phyloP scores from a whole-genome alignment of 192 early-diverging fungal species.

The Coemansia sp. region DNA sequence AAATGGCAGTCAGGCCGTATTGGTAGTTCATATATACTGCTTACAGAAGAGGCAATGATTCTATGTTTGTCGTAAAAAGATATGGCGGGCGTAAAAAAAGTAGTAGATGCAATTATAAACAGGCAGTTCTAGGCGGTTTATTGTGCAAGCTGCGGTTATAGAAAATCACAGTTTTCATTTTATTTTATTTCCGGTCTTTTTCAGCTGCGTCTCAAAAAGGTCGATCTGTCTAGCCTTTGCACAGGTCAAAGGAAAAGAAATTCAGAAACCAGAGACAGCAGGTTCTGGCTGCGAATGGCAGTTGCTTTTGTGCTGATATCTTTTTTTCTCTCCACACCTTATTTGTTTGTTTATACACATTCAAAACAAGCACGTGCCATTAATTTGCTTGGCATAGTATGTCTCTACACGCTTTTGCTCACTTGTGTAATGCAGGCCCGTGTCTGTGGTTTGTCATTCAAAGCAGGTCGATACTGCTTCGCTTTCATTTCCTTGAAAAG shows the following conservation, averaged over 20 bases:
- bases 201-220: background rate
- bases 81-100: background rate
- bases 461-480: no score
- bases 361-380: no score
- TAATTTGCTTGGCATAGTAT: no score
- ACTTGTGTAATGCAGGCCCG: background rate
- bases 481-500: background rate
- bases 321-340: background rate
- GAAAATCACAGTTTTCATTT: conserved; percentile 3
- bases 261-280: no score
- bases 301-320: background rate
- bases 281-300: no score
- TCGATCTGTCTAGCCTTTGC: background rate
- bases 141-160: background rate
- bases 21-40: background rate
- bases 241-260: no score
- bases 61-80: background rate
- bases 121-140: background rate
- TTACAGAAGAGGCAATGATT: background rate
- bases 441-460: background rate
- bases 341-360: conserved; percentile 8
- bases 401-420: no score
- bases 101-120: background rate
- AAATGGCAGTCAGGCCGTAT: background rate
- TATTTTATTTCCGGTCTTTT: background rate